phyloP scores from a whole-genome alignment of 805 yeast species.

The Komagataella kurtzmanii region DNA sequence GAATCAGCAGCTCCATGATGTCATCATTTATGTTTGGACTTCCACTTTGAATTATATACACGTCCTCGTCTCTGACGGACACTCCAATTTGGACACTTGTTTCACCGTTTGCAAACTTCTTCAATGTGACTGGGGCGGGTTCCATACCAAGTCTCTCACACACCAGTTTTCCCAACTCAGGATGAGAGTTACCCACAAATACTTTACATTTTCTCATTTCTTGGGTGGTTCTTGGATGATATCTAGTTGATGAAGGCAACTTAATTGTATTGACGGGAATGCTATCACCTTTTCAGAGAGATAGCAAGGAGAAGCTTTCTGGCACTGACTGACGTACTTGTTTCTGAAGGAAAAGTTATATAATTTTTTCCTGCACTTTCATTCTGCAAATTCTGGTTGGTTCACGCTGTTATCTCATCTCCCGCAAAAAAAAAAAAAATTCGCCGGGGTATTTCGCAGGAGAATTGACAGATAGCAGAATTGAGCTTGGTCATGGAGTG shows the following conservation, averaged over 20 bases:
- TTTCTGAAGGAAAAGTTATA: not conserved
- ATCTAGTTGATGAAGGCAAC: not conserved
- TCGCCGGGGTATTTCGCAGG: not conserved
- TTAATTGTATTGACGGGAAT: not conserved
- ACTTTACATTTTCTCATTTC: slow-evolving; percentile 93
- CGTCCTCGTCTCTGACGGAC: slow-evolving; percentile 94
- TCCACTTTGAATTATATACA: slow-evolving; percentile 84
- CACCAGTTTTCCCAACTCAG: slow-evolving; percentile 81
- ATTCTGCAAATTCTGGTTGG: not conserved
- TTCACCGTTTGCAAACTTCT: slow-evolving; percentile 94
- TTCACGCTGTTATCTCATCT: not conserved
- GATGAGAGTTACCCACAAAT: slow-evolving; percentile 94
- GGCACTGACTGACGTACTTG: not conserved
- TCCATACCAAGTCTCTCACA: slow-evolving; percentile 86
- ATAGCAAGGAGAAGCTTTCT: not conserved
- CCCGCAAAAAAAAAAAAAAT: not conserved
- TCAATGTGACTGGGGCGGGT: slow-evolving; percentile 84
- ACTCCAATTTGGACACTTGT: slow-evolving; percentile 93
- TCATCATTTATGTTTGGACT: slow-evolving; percentile 84
- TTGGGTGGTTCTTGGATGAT: not conserved
- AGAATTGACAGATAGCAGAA: not conserved
- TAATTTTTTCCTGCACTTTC: not conserved
- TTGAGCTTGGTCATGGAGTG: not conserved
- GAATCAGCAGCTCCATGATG: slow-evolving; percentile 88
- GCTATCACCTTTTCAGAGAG: not conserved